phyloP scores from a whole-genome alignment of 73 alveolate species.

The Tetrahymena malaccensis region DNA sequence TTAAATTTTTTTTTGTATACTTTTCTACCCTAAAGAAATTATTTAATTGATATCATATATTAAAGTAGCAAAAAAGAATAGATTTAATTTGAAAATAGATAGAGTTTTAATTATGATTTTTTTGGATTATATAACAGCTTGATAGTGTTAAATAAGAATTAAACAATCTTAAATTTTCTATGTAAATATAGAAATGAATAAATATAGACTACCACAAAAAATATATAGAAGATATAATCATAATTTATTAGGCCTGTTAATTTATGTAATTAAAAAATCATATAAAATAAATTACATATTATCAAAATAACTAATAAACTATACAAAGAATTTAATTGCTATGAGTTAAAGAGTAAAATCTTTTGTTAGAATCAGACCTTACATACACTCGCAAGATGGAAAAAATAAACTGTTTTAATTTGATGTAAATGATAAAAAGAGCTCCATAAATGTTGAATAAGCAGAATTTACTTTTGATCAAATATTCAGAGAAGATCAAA shows the following conservation, averaged over 20 bases:
- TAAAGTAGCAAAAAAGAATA: too few species aligned
- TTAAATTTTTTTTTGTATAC: too few species aligned
- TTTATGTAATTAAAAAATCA: too few species aligned
- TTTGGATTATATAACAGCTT: too few species aligned
- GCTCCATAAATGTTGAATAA: not conserved
- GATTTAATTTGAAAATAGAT: too few species aligned
- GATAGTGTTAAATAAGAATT: too few species aligned
- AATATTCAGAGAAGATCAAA: not conserved
- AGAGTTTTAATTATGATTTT: too few species aligned
- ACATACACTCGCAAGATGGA: not conserved
- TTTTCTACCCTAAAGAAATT: too few species aligned
- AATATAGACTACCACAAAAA: not conserved
- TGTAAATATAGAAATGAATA: not conserved
- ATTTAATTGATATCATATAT: too few species aligned
- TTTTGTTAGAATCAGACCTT: not conserved
- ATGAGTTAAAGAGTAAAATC: not conserved
- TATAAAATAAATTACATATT: not conserved
- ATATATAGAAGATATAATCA: not conserved
- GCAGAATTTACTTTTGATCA: not conserved
- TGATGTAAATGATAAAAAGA: not conserved
- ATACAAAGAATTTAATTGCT: not conserved
- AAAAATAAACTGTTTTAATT: not conserved
- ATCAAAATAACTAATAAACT: not conserved
- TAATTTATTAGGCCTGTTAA: not conserved
- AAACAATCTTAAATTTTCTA: not conserved